These are phyloP conservation scores for Trifolium subterraneum DNA, from an alignment of 306 rosid genomes.

Conservation along the genomic window DNA sequence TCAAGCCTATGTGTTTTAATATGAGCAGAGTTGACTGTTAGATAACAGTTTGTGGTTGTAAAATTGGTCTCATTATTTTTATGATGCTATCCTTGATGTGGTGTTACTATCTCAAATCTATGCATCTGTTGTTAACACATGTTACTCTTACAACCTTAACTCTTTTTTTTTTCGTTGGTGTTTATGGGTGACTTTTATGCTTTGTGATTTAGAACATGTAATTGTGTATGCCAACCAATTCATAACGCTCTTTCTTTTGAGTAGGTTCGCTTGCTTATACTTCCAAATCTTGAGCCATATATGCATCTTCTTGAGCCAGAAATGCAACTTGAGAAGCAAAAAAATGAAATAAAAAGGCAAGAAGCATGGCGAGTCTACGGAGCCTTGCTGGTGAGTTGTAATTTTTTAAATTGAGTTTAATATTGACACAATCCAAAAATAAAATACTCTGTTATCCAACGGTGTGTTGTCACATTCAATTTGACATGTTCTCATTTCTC, in stretches of 20 bases:
- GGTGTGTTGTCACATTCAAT: conserved; percentile 15
- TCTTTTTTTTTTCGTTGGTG: neutral
- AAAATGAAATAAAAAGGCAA: conserved; percentile 75
- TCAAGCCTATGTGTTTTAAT: conserved; percentile 37
- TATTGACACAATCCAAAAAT: neutral
- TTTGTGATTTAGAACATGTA: conserved; percentile 29
- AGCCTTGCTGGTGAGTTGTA: conserved; percentile 77
- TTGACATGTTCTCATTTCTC: neutral
- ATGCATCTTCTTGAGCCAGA: conserved; percentile 84
- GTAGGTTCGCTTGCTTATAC: conserved; percentile 78
- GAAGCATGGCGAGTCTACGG: conserved; percentile 91
- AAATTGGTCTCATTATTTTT: conserved; percentile 20
- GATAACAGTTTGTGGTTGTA: conserved; percentile 26
- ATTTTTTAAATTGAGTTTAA: conserved; percentile 30
- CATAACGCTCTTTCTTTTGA: conserved; percentile 38
- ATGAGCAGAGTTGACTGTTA: conserved; percentile 22
- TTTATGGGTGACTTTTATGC: conserved; percentile 11
- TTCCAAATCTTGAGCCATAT: conserved; percentile 89
- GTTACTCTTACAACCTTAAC: conserved; percentile 16
- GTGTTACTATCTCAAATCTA: conserved; percentile 25
- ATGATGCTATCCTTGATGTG: conserved; percentile 21
- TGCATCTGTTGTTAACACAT: conserved; percentile 15
- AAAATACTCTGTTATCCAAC: neutral
- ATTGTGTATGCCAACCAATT: conserved; percentile 34
- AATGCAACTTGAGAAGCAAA: conserved; percentile 78